Conservation (phyloP, 495 filamentous ascomycete genomes). For the Lasiosphaeria hispida region DNA sequence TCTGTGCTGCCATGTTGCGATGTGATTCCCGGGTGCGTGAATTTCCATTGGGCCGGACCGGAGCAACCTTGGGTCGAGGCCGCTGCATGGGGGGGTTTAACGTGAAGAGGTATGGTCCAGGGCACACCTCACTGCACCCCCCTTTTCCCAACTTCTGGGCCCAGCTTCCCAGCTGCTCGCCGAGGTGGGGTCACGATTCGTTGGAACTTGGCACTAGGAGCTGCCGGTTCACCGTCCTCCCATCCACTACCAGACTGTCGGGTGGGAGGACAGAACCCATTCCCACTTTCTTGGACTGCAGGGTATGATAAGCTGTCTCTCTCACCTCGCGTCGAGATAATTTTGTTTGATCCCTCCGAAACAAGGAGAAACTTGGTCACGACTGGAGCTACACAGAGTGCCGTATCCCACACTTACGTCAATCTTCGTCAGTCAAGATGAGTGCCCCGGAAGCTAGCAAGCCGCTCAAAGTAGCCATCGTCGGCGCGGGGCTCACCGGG, state of each 20-base stretch:
- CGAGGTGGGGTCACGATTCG: neutral
- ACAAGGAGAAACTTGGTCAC: neutral
- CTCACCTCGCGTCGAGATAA: no score
- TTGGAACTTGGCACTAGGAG: neutral
- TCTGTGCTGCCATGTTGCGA: no score
- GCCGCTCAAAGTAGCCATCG: neutral
- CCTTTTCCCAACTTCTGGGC: no score
- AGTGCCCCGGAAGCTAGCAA: neutral
- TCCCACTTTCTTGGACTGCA: neutral
- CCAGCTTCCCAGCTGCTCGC: no score
- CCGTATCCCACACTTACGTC: neutral
- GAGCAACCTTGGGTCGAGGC: no score
- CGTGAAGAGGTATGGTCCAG: no score
- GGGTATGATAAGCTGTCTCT: no score
- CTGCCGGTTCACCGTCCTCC: neutral
- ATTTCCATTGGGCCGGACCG: no score
- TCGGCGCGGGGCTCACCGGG: conserved; percentile 4
- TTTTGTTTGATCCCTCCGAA: neutral
- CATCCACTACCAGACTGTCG: conserved; percentile 4
- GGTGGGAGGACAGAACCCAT: neutral
- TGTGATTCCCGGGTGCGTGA: no score
- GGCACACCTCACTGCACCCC: no score
- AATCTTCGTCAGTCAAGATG: neutral
- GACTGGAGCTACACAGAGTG: neutral
- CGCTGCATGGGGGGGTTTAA: no score